phyloP scores from a whole-genome alignment of 2,329 filamentous ascomycete species.

The Verticillium alfalfae region DNA sequence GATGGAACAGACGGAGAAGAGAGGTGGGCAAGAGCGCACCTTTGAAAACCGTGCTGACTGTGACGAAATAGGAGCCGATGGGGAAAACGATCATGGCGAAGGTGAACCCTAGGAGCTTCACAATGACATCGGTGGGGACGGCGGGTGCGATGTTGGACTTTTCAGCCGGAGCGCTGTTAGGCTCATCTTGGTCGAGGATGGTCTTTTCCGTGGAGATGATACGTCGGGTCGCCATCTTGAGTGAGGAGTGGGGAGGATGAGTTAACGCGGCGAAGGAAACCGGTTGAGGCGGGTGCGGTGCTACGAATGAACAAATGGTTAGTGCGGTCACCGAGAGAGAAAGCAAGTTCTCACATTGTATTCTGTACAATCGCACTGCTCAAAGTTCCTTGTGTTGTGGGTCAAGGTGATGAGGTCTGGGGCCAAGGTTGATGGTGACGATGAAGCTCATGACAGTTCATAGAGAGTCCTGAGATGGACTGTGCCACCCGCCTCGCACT shows the following conservation, averaged over 20 bases:
- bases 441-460: neutral
- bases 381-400: neutral
- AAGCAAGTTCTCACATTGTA: no score
- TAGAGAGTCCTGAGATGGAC: neutral
- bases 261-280: neutral
- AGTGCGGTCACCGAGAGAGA: no score
- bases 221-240: constrained; percentile 63
- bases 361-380: no score
- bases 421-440: neutral
- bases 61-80: constrained; percentile 83
- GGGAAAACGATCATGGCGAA: constrained; percentile 85
- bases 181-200: constrained; percentile 55
- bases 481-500: neutral
- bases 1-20: neutral
- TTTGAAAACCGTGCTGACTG: constrained; percentile 69
- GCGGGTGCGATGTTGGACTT: constrained; percentile 75
- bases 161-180: constrained; percentile 31
- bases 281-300: neutral
- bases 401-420: neutral
- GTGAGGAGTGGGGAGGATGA: neutral
- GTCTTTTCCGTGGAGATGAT: constrained; percentile 62
- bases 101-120: constrained; percentile 86
- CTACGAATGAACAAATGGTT: neutral
- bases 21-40: constrained; percentile 44
- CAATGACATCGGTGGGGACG: constrained; percentile 80